These are phyloP conservation scores for Pyrenophora seminiperda DNA, from an alignment of 2,329 filamentous ascomycete species.

Conservation along the genomic window DNA sequence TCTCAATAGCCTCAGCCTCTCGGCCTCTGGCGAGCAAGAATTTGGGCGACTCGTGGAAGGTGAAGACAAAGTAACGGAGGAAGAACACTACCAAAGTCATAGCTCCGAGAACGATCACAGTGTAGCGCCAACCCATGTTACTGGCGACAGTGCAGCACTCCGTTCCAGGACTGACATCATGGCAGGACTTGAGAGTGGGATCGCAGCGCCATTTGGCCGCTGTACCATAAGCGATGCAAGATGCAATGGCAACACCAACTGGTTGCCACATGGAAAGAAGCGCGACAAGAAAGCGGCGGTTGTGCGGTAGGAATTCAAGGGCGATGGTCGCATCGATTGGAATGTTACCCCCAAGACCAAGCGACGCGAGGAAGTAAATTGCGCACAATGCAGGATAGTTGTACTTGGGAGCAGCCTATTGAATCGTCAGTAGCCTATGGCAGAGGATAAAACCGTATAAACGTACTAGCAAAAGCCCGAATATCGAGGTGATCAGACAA, in stretches of 20 bases:
- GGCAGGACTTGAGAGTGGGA: constrained; percentile 25
- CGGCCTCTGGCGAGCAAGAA: constrained; percentile 32
- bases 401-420: constrained; percentile 36
- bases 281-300: constrained; percentile 34
- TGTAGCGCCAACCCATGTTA: constrained; percentile 43
- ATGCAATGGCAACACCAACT: constrained; percentile 35
- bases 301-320: constrained; percentile 35
- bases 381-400: constrained; percentile 38
- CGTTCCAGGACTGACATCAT: constrained; percentile 1
- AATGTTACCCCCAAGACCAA: constrained; percentile 37
- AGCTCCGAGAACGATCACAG: constrained; percentile 33
- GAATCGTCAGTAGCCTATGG: constrained; percentile 1
- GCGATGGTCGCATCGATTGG: constrained; percentile 37
- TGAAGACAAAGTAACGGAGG: constrained; percentile 37
- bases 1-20: constrained; percentile 36
- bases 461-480: constrained; percentile 31
- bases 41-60: constrained; percentile 39
- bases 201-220: constrained; percentile 39
- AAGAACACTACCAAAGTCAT: constrained; percentile 37
- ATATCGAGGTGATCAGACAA: constrained; percentile 36
- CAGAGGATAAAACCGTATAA: neutral
- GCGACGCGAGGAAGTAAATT: constrained; percentile 35
- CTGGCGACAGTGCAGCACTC: constrained; percentile 16
- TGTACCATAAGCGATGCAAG: constrained; percentile 35
- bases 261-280: constrained; percentile 42